A percentile compares a stretch with the other conserved stretches of the same genome.
phyloP scores from a whole-genome alignment of 202 grass and related monocot species.

The Carex sylvatica region DNA sequence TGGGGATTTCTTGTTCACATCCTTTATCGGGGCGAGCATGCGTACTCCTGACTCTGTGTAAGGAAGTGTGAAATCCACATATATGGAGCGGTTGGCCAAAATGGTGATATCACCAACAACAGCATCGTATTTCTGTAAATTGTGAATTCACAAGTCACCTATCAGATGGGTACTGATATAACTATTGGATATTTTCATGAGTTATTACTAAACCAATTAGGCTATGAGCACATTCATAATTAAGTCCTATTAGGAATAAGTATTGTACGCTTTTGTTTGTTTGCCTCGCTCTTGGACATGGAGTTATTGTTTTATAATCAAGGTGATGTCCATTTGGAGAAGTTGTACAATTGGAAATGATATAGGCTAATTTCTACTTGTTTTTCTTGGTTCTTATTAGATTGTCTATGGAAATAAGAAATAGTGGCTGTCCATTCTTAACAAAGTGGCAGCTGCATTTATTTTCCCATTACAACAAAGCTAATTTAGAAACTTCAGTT shows the following conservation, averaged over 20 bases:
- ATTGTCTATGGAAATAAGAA: not conserved
- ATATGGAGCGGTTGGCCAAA: slow-evolving; percentile 58
- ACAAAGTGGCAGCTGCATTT: not conserved
- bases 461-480: not conserved
- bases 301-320: too few species aligned
- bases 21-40: slow-evolving; percentile 69
- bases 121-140: slow-evolving; percentile 55
- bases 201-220: not conserved
- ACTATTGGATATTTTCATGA: too few species aligned
- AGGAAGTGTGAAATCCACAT: slow-evolving; percentile 84
- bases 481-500: not conserved
- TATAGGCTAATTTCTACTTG: not conserved
- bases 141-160: not conserved
- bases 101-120: slow-evolving; percentile 80
- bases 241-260: not conserved
- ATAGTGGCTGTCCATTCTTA: not conserved
- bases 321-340: too few species aligned
- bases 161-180: not conserved
- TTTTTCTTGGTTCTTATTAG: not conserved
- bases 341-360: not conserved
- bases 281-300: not conserved
- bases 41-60: slow-evolving; percentile 85
- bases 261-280: not conserved
- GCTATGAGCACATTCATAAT: not conserved
- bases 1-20: slow-evolving; percentile 47